phyloP scores from a whole-genome alignment of 1,284 basidiomycete species.

The Fomitopsis palustris region DNA sequence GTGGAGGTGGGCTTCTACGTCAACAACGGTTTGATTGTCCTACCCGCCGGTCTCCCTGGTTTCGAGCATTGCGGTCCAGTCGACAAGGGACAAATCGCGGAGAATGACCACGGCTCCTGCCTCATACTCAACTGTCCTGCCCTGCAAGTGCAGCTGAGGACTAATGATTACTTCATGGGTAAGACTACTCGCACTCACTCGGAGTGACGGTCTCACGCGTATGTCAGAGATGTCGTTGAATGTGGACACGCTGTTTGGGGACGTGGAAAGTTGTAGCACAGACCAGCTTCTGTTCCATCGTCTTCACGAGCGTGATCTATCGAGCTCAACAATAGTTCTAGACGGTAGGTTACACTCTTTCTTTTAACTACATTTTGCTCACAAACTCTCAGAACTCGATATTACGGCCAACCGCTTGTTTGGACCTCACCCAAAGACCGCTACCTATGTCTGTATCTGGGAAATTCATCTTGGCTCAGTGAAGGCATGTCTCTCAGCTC shows the following conservation, averaged over 20 bases:
- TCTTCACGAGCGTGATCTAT: conserved; percentile 15
- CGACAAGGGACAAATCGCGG: conserved; percentile 18
- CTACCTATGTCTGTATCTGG: conserved; percentile 90
- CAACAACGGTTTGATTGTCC: conserved; percentile 51
- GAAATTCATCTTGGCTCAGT: conserved; percentile 69
- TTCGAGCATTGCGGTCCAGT: conserved; percentile 42
- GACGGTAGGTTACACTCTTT: conserved; percentile 46
- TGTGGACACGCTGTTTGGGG: conserved; percentile 53
- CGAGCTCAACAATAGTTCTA: conserved; percentile 48
- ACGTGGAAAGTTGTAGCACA: conserved; percentile 45
- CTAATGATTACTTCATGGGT: conserved; percentile 90
- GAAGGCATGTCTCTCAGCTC: conserved; percentile 54
- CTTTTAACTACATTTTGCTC: conserved; percentile 8
- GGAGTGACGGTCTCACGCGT: not conserved
- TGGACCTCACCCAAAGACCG: conserved; percentile 79
- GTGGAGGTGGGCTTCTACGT: conserved; percentile 62
- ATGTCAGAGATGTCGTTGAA: conserved; percentile 76
- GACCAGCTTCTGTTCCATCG: conserved; percentile 39
- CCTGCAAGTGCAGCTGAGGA: conserved; percentile 71
- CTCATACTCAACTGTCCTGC: conserved; percentile 60
- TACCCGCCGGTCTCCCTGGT: conserved; percentile 77
- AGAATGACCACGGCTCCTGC: conserved; percentile 45
- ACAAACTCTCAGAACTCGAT: conserved; percentile 57
- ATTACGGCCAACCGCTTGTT: conserved; percentile 84
- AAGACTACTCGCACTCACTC: conserved; percentile 15